These are phyloP conservation scores for Lyophyllum shimeji DNA, from an alignment of 768 basidiomycete genomes.

Conservation along the genomic window DNA sequence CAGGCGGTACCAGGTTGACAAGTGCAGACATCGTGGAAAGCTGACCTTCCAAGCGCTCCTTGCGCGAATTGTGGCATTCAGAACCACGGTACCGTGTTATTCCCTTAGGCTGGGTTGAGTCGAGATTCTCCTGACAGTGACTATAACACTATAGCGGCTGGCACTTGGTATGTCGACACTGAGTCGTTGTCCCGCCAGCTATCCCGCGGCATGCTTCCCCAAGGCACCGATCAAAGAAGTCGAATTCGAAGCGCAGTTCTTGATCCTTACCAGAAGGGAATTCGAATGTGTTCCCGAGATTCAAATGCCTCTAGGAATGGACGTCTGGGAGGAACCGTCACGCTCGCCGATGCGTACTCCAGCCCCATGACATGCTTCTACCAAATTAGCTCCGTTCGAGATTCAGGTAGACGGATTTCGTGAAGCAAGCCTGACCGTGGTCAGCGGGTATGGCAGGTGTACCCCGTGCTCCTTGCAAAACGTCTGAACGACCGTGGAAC, in stretches of 20 bases:
- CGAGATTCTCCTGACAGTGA: background rate
- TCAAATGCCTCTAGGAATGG: background rate
- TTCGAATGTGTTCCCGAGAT: constrained; percentile 12
- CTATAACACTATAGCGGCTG: background rate
- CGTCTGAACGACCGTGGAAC: constrained; percentile 7
- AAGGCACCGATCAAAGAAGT: constrained; percentile 16
- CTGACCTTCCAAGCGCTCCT: background rate
- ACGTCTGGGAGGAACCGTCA: constrained; percentile 5
- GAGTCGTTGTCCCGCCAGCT: background rate
- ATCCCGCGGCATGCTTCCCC: constrained; percentile 1
- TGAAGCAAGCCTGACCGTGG: background rate
- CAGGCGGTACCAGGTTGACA: background rate
- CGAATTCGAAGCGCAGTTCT: constrained; percentile 5
- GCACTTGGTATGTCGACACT: background rate
- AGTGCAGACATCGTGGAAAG: background rate
- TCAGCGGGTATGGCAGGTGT: background rate
- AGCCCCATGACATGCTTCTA: background rate
- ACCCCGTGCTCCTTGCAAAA: background rate
- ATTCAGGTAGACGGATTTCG: constrained; percentile 1
- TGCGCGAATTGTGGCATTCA: constrained; percentile 15
- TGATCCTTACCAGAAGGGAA: constrained; percentile 13
- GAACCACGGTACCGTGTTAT: background rate
- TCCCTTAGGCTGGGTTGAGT: background rate
- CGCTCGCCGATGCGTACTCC: background rate
- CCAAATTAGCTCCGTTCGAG: constrained; percentile 7